Conservation (phyloP, 345 rosid species). For the Eucalyptus curtisii region DNA sequence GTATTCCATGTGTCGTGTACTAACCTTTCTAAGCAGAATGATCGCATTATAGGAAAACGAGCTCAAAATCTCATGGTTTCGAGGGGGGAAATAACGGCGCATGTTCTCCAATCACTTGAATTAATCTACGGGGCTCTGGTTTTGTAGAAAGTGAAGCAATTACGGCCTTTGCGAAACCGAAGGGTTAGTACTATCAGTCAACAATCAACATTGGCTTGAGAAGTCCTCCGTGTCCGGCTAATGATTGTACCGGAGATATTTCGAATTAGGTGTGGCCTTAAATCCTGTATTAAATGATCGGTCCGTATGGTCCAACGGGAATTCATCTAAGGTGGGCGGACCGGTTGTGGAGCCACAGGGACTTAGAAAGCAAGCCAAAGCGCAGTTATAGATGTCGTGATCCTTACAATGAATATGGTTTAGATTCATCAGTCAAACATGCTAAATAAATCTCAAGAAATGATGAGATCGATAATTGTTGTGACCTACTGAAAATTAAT, state of each 20-base stretch:
- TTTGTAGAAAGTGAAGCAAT: not conserved
- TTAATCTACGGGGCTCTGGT: not conserved
- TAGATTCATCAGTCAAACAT: no score
- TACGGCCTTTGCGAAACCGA: not conserved
- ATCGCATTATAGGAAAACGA: not conserved
- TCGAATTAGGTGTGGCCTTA: not conserved
- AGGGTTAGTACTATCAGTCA: not conserved
- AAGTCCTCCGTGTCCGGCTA: not conserved
- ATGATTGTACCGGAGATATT: not conserved
- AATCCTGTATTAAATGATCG: not conserved
- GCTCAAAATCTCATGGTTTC: not conserved
- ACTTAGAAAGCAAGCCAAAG: not conserved
- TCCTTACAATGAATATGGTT: not conserved
- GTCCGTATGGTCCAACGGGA: not conserved
- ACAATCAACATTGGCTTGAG: not conserved
- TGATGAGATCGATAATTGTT: not conserved
- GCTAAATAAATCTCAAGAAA: not conserved
- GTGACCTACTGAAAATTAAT: no score
- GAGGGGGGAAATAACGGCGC: no score
- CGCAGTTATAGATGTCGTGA: not conserved
- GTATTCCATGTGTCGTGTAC: not conserved
- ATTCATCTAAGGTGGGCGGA: not conserved
- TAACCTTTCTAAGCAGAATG: not conserved
- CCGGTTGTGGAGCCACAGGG: not conserved
- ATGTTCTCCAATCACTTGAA: no score